These are phyloP conservation scores for Vigna trinervia DNA, from an alignment of 306 rosid species.

Conservation along the genomic window DNA sequence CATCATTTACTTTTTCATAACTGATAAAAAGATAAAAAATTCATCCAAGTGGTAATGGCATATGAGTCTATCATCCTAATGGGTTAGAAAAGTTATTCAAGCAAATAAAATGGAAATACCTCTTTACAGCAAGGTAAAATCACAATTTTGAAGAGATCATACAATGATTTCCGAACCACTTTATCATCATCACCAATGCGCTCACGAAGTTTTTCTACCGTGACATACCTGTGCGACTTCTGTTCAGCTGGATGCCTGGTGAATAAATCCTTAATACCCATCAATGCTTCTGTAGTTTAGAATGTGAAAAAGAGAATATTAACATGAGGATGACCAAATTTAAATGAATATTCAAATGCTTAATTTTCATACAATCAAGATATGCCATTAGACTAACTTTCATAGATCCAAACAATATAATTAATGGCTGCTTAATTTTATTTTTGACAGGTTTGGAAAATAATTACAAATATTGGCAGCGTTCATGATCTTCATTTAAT, in stretches of 20 bases:
- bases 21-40: background rate
- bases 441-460: constrained; percentile 13
- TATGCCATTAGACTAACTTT: background rate
- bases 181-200: constrained; percentile 82
- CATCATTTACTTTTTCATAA: background rate
- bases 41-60: background rate
- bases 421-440: constrained; percentile 9
- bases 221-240: constrained; percentile 69
- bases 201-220: constrained; percentile 78
- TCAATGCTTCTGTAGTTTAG: constrained; percentile 69
- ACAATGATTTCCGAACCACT: constrained; percentile 69
- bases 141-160: constrained; percentile 72
- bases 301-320: background rate
- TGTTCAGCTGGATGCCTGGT: constrained; percentile 70
- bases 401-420: constrained; percentile 17
- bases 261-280: constrained; percentile 81
- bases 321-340: constrained; percentile 20
- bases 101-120: constrained; percentile 52
- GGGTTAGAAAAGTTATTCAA: background rate
- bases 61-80: constrained; percentile 14
- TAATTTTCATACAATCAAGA: background rate
- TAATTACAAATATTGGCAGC: constrained; percentile 2
- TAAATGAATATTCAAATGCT: constrained; percentile 22
- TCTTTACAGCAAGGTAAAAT: constrained; percentile 81
- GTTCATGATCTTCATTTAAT: constrained; percentile 3